Base-by-base conservation (phyloP, 164 flowering plant species). In the Saururus chinensis region DNA sequence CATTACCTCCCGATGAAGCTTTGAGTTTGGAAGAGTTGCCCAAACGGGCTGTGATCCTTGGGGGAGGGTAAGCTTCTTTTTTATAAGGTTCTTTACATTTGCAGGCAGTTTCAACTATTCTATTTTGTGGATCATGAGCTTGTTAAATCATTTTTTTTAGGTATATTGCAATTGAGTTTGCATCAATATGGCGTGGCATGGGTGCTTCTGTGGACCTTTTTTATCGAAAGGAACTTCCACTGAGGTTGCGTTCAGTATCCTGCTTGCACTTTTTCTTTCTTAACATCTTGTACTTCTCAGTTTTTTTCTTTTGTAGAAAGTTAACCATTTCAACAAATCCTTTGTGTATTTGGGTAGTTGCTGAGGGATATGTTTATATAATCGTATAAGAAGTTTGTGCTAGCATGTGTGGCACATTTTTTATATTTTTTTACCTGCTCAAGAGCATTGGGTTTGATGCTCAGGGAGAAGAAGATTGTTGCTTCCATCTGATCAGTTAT, bases 91-190 rank as follows among this genome's bases (percentile, higher is more conserved):
- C 45, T 57, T 25, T 4, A 24, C 22, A 9, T n/a, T n/a, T n/a
- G n/a, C n/a, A n/a, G n/a, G n/a, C n/a, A n/a, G n/a, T n/a, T n/a
- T 13, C 9, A 9, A 23, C 20, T 48, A 30, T 12, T 23, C 2
- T 37, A 23, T 16, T 19, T 30, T 49, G 9, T 24, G 17, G 13
- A 54, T 20, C 30, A 19, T 9, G 3, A 35, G 40, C 62, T 53
- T 57, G 17, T 26, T 1, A 40, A 60, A 51, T 56, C 66, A 25
- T 72, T 13, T 63, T 26, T 25, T 71, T 9, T 60, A 93, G 97
- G 82, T 93, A 93, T 62, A 93, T 93, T 77, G 92, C 99, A 55
- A 89, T 93, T 71, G 99, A 93, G 73, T 93, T 93, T 78, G 99
- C 99, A 74, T 90, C 99, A 42, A 93, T 90, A 65, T 93, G 99